Conservation (phyloP, 73 alveolate species). For the Paramecium caudatum region DNA sequence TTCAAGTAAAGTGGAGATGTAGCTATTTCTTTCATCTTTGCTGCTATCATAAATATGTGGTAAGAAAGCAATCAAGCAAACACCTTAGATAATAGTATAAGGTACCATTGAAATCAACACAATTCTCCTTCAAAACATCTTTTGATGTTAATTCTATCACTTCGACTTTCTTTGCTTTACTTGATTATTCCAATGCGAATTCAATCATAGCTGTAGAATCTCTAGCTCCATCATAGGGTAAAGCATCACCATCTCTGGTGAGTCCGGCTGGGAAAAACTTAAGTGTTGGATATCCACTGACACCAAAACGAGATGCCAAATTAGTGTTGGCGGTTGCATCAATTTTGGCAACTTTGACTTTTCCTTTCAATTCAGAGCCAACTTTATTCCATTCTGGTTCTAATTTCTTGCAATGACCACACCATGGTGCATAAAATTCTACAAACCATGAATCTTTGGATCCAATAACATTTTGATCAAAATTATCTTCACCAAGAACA, state of each 20-base stretch:
- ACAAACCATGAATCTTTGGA: conserved; percentile 95
- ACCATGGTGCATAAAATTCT: conserved; percentile 97
- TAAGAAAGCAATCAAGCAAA: conserved; percentile 91
- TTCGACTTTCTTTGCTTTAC: conserved; percentile 63
- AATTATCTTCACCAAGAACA: conserved; percentile 91
- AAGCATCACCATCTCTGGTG: conserved; percentile 66
- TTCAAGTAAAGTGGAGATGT: conserved; percentile 81
- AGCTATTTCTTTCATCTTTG: conserved; percentile 89
- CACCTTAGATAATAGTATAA: conserved; percentile 36
- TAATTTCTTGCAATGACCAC: conserved; percentile 97
- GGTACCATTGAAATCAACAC: conserved; percentile 73
- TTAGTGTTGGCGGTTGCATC: conserved; percentile 93
- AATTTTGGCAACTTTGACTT: conserved; percentile 93
- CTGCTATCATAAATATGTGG: conserved; percentile 96
- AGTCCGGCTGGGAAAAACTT: conserved; percentile 89
- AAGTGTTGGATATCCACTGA: conserved; percentile 92
- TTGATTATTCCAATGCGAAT: conserved; percentile 81
- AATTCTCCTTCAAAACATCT: conserved; percentile 76
- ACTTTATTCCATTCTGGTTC: conserved; percentile 96
- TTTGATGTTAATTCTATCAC: conserved; percentile 74
- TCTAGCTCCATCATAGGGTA: conserved; percentile 78
- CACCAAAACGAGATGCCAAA: conserved; percentile 89
- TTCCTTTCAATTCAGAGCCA: conserved; percentile 93
- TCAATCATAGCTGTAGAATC: conserved; percentile 82
- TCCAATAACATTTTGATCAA: conserved; percentile 82